Evolutionary conservation across 371 early-diverging fungal species (phyloP).

Genomic region (Mucor plumbeus): DNA sequence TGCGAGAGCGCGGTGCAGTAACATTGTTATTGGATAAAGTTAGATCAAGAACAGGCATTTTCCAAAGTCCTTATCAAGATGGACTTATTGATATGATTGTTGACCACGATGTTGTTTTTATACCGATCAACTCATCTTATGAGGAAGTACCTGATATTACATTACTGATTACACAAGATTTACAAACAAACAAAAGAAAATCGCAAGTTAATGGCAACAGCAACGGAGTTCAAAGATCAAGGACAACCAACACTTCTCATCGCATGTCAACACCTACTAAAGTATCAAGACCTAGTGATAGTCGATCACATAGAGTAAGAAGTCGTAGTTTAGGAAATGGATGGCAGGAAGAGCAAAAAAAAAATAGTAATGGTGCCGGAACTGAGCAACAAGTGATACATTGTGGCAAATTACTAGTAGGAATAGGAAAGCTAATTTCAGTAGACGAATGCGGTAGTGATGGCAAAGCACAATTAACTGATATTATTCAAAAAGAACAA

Average conservation of each 20-base stretch:
- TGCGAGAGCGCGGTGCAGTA: constrained; percentile 33
- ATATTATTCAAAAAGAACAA: constrained; percentile 29
- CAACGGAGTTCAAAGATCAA: constrained; percentile 7
- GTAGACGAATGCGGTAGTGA: background rate
- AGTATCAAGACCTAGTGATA: constrained; percentile 30
- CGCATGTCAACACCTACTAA: constrained; percentile 34
- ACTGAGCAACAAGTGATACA: constrained; percentile 10
- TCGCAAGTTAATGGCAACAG: background rate
- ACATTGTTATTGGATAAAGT: constrained; percentile 32
- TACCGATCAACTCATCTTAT: constrained; percentile 36
- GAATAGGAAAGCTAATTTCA: constrained; percentile 18
- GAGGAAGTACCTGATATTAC: constrained; percentile 38
- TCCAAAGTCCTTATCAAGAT: constrained; percentile 28
- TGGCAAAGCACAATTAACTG: constrained; percentile 2
- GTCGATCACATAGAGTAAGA: constrained; percentile 30
- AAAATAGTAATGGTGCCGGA: background rate
- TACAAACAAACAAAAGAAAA: constrained; percentile 13
- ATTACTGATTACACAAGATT: constrained; percentile 25
- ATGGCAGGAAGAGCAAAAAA: constrained; percentile 12
- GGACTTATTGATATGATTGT: constrained; percentile 32
- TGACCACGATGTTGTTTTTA: constrained; percentile 27
- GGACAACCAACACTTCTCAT: constrained; percentile 9
- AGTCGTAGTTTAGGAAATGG: constrained; percentile 32
- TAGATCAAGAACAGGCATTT: constrained; percentile 32
- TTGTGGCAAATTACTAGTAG: constrained; percentile 25